Base-by-base conservation (phyloP, 2,329 filamentous ascomycete genomes). In the Colletotrichum horii region DNA sequence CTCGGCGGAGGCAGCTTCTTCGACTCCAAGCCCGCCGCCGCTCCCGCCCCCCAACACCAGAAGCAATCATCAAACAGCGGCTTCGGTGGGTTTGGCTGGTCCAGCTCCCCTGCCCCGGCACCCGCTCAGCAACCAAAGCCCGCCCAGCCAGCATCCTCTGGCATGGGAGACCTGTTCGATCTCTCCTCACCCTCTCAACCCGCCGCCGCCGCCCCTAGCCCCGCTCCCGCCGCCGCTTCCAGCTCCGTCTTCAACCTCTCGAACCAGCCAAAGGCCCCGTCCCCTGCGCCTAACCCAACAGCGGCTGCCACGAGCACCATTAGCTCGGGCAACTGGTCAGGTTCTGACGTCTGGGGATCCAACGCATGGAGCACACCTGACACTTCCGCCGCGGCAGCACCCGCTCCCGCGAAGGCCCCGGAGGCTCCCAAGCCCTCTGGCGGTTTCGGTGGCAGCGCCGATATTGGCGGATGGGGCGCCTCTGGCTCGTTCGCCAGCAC, bases 181-280 rank as follows among this genome's bases (percentile, higher is more conserved):
- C 91, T 98, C 78, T 91, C 91, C 8, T 85, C 91, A 1, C 79
- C 89, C 66, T 77, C 87, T 56, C 79, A 86, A 76, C 80, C 87
- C 60, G 80, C 85, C 6, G 80, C 85, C 6, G 81, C 87, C 19
- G 71, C 77, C 19, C 77, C 81, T 84, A 79, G 77, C 83, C 55
- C 81, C 86, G 15, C 84, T 62, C 83, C 85, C 48, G 81, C 87
- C 61, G 83, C 85, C 52, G 76, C 82, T 24, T 83, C 89, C 32
- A 89, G 85, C 81, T 97, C 95, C 4, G 93, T 95, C 7, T 98
- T 98, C 86, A 98, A 98, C 82, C 91, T 98, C 9, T 95, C 94
- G 81, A 85, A 78, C 81, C 89, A 83, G 82, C 85, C 80, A 78
- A 89, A 89, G 77, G 83, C 89, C 8, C 79, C 84, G 7, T 52